Percentiles rank a stretch among this genome's conserved stretches.
Evolutionary conservation across 1,284 basidiomycete genomes (phyloP).

Genomic region (Ganoderma resinaceum): DNA sequence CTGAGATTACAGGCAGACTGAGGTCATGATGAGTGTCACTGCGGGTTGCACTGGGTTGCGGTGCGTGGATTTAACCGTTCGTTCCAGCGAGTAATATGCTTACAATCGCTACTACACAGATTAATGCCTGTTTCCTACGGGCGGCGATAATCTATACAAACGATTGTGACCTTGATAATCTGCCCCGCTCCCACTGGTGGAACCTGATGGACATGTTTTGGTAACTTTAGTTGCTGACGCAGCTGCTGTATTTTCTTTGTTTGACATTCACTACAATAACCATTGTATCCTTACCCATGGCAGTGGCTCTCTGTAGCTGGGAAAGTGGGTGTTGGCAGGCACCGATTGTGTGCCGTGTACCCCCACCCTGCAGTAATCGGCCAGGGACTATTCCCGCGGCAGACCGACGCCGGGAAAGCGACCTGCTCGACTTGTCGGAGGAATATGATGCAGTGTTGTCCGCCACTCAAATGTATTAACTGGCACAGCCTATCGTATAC

Average conservation of each 20-base stretch:
- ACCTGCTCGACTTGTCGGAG: not conserved
- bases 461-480: not conserved
- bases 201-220: not conserved
- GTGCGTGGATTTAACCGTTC: not conserved
- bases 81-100: not conserved
- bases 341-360: not conserved
- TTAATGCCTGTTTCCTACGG: too few relatives aligned
- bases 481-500: not conserved
- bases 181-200: not conserved
- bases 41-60: not conserved
- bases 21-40: conserved; percentile 29
- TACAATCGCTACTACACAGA: not conserved
- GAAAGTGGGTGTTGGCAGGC: not conserved
- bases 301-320: not conserved
- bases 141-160: not conserved
- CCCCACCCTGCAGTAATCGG: not conserved
- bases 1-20: conserved; percentile 57
- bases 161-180: not conserved
- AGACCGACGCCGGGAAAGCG: not conserved
- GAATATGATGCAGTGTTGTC: not conserved
- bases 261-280: not conserved
- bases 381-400: not conserved
- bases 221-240: not conserved
- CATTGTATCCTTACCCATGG: not conserved
- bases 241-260: conserved; percentile 1